A percentile compares a stretch with the other conserved stretches of the same genome.
phyloP scores from a whole-genome alignment of 768 basidiomycete species.

The Leccinum boreale region DNA sequence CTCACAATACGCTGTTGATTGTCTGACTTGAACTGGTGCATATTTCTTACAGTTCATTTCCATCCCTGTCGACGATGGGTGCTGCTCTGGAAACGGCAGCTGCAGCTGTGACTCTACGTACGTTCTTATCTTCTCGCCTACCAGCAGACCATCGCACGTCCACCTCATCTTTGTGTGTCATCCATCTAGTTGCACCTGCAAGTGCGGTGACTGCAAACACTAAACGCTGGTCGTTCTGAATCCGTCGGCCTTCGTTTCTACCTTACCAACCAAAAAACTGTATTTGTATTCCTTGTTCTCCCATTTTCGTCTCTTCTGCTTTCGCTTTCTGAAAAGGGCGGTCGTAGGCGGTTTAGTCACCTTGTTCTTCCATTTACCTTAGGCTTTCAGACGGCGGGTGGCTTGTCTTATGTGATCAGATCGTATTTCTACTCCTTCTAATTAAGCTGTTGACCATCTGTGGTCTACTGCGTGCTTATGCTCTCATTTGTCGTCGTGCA shows the following conservation, averaged over 20 bases:
- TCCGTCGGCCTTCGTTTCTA: background rate
- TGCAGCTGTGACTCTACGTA: slow-evolving; percentile 17
- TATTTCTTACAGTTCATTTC: slow-evolving; percentile 1
- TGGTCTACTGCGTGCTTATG: no score
- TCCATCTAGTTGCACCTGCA: slow-evolving; percentile 14
- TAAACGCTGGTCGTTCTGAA: background rate
- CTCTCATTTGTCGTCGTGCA: no score
- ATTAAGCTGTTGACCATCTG: no score
- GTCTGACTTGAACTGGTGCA: background rate
- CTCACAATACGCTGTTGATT: background rate
- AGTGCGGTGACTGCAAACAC: slow-evolving; percentile 20
- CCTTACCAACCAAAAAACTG: background rate
- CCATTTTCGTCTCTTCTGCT: no score
- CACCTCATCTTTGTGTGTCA: background rate
- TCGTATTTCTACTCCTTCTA: no score
- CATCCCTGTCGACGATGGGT: slow-evolving; percentile 14
- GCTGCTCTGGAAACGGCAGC: slow-evolving; percentile 7
- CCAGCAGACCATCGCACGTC: background rate
- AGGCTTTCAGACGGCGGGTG: background rate
- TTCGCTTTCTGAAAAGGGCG: background rate
- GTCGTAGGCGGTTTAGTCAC: background rate
- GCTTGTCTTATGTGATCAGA: background rate
- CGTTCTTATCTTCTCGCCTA: background rate
- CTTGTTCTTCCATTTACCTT: background rate
- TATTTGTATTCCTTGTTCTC: no score